Conservation (phyloP, 2,329 filamentous ascomycete genomes). For the Verticillium nonalfalfae region DNA sequence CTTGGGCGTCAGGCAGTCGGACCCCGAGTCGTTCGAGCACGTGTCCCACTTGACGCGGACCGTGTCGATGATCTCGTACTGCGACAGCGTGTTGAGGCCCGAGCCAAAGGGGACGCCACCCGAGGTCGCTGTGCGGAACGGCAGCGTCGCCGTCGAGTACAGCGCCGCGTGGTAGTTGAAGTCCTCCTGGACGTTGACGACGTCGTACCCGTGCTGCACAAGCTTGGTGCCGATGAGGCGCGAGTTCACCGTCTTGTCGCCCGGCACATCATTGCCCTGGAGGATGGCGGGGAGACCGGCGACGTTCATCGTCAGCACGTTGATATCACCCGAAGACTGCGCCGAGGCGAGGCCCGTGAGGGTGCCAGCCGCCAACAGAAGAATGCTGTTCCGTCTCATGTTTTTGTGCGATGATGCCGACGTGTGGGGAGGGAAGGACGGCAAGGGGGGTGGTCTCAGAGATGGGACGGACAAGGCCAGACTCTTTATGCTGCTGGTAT, state of each 20-base stretch:
- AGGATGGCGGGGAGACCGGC: slow-evolving; percentile 52
- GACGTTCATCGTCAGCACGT: slow-evolving; percentile 50
- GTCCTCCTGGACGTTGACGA: slow-evolving; percentile 63
- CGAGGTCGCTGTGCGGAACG: slow-evolving; percentile 56
- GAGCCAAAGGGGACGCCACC: slow-evolving; percentile 58
- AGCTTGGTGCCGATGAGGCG: slow-evolving; percentile 50
- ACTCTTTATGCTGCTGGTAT: slow-evolving; percentile 15
- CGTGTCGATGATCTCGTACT: slow-evolving; percentile 45
- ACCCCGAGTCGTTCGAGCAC: slow-evolving; percentile 48
- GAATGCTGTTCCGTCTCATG: neutral
- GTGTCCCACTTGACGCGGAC: slow-evolving; percentile 51
- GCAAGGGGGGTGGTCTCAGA: neutral
- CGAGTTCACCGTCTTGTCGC: slow-evolving; percentile 55
- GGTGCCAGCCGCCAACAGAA: slow-evolving; percentile 6
- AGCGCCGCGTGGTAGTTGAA: slow-evolving; percentile 63
- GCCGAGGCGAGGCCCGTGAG: slow-evolving; percentile 1
- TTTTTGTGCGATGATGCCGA: neutral
- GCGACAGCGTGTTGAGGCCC: slow-evolving; percentile 49
- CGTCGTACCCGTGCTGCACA: slow-evolving; percentile 48
- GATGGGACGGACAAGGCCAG: neutral
- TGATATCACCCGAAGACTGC: slow-evolving; percentile 32
- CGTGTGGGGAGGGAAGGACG: neutral
- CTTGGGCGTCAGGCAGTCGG: slow-evolving; percentile 62
- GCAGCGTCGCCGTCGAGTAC: slow-evolving; percentile 53
- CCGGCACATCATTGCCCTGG: slow-evolving; percentile 53